phyloP scores from a whole-genome alignment of 2,329 filamentous ascomycete species.

The Diplodia sapinea region DNA sequence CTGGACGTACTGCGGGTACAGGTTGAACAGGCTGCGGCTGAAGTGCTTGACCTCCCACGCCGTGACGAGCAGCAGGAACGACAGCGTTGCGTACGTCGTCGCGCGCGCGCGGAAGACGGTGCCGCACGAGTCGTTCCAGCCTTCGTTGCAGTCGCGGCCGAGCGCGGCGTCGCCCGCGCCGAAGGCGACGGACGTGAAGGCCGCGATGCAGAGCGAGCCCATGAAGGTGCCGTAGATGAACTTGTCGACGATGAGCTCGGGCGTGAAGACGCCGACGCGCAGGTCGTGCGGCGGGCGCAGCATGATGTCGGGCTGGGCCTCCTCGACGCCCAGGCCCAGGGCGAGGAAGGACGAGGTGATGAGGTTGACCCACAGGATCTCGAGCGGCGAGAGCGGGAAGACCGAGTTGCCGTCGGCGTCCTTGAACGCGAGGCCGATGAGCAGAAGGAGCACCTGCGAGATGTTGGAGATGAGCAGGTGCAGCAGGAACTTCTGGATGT shows the following conservation, averaged over 20 bases:
- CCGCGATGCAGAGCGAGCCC: constrained; percentile 52
- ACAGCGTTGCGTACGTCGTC: constrained; percentile 54
- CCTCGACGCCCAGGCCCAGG: constrained; percentile 55
- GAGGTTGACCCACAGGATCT: constrained; percentile 57
- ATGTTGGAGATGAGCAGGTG: constrained; percentile 57
- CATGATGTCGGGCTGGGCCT: constrained; percentile 55
- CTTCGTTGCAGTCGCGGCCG: constrained; percentile 53
- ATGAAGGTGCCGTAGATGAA: constrained; percentile 57
- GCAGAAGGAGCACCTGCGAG: constrained; percentile 54
- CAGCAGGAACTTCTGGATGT: constrained; percentile 53
- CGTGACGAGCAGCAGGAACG: constrained; percentile 53
- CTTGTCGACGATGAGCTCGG: constrained; percentile 55
- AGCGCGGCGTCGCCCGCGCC: constrained; percentile 52
- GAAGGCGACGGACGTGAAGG: constrained; percentile 54
- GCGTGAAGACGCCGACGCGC: constrained; percentile 52
- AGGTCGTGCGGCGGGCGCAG: constrained; percentile 53
- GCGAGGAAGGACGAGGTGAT: constrained; percentile 56
- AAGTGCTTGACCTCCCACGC: constrained; percentile 58
- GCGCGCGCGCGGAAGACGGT: constrained; percentile 53
- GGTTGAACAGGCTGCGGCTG: constrained; percentile 52
- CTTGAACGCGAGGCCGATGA: constrained; percentile 55
- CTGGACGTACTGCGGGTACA: constrained; percentile 47
- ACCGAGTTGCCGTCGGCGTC: constrained; percentile 51
- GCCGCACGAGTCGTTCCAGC: constrained; percentile 50
- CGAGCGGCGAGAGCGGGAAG: constrained; percentile 54